These are phyloP conservation scores for Mucor ambiguus DNA, from an alignment of 371 early-diverging fungal species.

Conservation along the genomic window DNA sequence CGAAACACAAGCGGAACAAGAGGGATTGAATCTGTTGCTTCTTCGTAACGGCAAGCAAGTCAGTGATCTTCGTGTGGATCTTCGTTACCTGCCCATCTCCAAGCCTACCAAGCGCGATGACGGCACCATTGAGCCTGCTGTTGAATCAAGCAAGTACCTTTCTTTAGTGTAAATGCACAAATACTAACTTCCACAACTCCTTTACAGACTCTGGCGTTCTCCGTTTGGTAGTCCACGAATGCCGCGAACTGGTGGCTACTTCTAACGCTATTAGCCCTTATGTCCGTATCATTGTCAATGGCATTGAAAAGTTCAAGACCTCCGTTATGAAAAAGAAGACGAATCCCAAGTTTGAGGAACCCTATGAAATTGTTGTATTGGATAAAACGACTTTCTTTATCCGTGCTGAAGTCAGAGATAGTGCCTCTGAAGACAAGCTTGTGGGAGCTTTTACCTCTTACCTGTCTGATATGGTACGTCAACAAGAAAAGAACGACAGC, in stretches of 20 bases:
- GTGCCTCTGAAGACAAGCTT: constrained; percentile 32
- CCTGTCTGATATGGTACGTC: constrained; percentile 40
- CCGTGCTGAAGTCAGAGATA: constrained; percentile 46
- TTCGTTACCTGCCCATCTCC: constrained; percentile 65
- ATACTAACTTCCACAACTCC: background rate
- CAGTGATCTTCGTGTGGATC: constrained; percentile 57
- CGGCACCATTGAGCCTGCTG: constrained; percentile 49
- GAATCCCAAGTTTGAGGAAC: constrained; percentile 53
- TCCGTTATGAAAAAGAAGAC: constrained; percentile 41
- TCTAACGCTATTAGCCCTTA: constrained; percentile 36
- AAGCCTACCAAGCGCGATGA: constrained; percentile 49
- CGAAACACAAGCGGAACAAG: constrained; percentile 42
- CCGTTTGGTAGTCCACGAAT: constrained; percentile 54
- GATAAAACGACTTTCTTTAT: constrained; percentile 46
- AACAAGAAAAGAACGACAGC: constrained; percentile 30
- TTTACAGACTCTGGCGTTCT: constrained; percentile 54
- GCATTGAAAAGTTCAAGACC: constrained; percentile 44
- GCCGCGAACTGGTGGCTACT: constrained; percentile 38
- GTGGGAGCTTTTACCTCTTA: constrained; percentile 42
- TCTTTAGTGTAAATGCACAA: background rate
- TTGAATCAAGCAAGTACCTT: constrained; percentile 47
- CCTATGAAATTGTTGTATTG: constrained; percentile 51
- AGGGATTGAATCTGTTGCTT: constrained; percentile 41
- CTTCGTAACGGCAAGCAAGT: constrained; percentile 55
- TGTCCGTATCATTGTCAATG: constrained; percentile 53